These are phyloP conservation scores for Pisolithus marmoratus DNA, from an alignment of 768 basidiomycete genomes.

Conservation along the genomic window DNA sequence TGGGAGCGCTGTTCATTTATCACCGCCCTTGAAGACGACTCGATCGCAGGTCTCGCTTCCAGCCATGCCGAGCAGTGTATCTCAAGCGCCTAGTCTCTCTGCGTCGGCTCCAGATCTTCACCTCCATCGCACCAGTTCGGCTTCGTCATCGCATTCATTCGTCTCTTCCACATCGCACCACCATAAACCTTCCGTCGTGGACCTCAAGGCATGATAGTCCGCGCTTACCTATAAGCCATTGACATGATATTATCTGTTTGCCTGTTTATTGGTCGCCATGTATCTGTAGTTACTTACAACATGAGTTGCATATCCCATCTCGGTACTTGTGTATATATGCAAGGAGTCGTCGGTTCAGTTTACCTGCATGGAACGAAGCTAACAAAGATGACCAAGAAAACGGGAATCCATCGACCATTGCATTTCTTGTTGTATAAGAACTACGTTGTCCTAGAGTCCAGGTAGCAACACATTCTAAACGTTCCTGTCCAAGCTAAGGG, in stretches of 20 bases:
- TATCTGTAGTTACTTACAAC: slow-evolving; percentile 16
- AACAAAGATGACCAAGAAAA: background rate
- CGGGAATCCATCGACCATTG: slow-evolving; percentile 5
- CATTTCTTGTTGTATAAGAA: slow-evolving; percentile 6
- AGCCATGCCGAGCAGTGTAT: slow-evolving; percentile 3
- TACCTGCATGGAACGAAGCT: background rate
- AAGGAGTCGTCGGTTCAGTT: too few species aligned
- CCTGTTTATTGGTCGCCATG: slow-evolving; percentile 17
- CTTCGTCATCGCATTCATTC: slow-evolving; percentile 3
- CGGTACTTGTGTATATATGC: slow-evolving; percentile 1
- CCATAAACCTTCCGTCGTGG: slow-evolving; percentile 10
- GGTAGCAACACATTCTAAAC: slow-evolving; percentile 17
- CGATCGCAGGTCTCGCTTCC: slow-evolving; percentile 8
- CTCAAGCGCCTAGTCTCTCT: slow-evolving; percentile 13
- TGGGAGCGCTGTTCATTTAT: slow-evolving; percentile 16
- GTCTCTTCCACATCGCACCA: slow-evolving; percentile 9
- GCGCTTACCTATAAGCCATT: slow-evolving; percentile 11
- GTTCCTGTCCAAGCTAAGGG: slow-evolving; percentile 4
- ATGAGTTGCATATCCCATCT: background rate
- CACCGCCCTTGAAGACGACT: slow-evolving; percentile 18
- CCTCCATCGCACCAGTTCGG: slow-evolving; percentile 4
- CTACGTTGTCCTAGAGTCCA: slow-evolving; percentile 7
- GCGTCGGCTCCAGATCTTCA: slow-evolving; percentile 23
- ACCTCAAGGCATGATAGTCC: slow-evolving; percentile 20
- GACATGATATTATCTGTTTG: slow-evolving; percentile 10